These are phyloP conservation scores for Medicago truncatula DNA, from an alignment of 306 rosid species.

Conservation along the genomic window MtrunA17r5.0-ANR NC_053046.1:42308501-42309000, in stretches of 20 bases:
- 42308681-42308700: slow-evolving; percentile 44
- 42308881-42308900: slow-evolving; percentile 40
- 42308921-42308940: slow-evolving; percentile 43
- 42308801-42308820: no score
- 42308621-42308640: slow-evolving; percentile 42
- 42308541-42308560: neutral
- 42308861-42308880: slow-evolving; percentile 44
- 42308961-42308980: slow-evolving; percentile 38
- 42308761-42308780: slow-evolving; percentile 61
- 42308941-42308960: slow-evolving; percentile 41
- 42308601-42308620: slow-evolving; percentile 45
- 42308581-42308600: neutral
- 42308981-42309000: slow-evolving; percentile 70
- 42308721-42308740: slow-evolving; percentile 40
- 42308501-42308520: neutral
- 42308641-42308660: slow-evolving; percentile 42
- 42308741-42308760: slow-evolving; percentile 62
- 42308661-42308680: slow-evolving; percentile 43
- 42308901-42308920: slow-evolving; percentile 44
- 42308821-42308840: slow-evolving; percentile 3
- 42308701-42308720: slow-evolving; percentile 41
- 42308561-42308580: neutral
- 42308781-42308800: no score
- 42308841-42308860: slow-evolving; percentile 43
- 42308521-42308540: neutral